Base-by-base conservation (phyloP, 108 stramenopile species). In the Cyclotella cryptica region DNA sequence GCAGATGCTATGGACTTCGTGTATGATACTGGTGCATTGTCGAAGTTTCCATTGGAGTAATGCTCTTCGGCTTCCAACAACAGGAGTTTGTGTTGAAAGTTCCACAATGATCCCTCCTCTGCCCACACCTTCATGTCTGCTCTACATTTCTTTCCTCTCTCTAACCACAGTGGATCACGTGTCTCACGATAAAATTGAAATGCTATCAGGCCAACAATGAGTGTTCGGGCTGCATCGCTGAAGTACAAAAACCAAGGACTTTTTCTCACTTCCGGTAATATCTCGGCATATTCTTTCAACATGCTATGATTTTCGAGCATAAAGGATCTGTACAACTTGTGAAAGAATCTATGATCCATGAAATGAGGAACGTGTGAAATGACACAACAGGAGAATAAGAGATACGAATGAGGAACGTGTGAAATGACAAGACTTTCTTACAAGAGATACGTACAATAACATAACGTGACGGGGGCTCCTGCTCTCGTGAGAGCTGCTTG, bases 51-150 rank as follows among this genome's bases (percentile, higher is more conserved):
- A 21, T 11, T 26, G 14, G 14, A 59, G 29, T 26, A 26, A 29
- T 29, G 29, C 29, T 15, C 21, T 29, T 59, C 58, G 6, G 58
- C 58, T 59, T 59, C 29, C 9, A 59, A 3, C 3, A 59, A 12
- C 7, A 14, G 14, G 15, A 11, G 24, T 21, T 59, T 59, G 24
- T 59, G 26, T 26, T 59, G 58, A 9, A 59, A 59, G 24, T 59
- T 59, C 58, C 58, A 59, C 13, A 15, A 14, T 3, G 24, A 21
- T 5, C 26, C 26, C 12, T 59, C 10, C 19, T 29, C 15, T 49
- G 47, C 47, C 58, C 19, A 80, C 63, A 65, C 66, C 26, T 22
- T 49, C 47, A 49, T 49, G 47, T n/a, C 18, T 17, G 15, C 47
- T n/a, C 3, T n/a, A 49, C n/a, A 49, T 9, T 17, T n/a, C 9